phyloP scores from a whole-genome alignment of 2,329 filamentous ascomycete genomes.

The Ophiocordyceps camponoti-saundersi region DNA sequence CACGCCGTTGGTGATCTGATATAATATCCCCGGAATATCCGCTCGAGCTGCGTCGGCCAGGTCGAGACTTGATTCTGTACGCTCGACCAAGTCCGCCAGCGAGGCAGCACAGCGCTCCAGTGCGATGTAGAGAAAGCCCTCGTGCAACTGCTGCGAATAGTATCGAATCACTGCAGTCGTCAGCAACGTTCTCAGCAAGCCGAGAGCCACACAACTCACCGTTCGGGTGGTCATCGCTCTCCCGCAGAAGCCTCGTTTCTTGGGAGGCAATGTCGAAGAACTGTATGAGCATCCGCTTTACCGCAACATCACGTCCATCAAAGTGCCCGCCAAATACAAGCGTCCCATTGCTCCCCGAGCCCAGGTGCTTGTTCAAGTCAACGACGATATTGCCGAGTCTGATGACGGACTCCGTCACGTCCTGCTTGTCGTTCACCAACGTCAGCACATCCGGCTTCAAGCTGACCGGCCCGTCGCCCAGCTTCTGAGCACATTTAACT shows the following conservation, averaged over 20 bases:
- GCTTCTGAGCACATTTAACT: slow-evolving; percentile 39
- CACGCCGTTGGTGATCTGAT: slow-evolving; percentile 80
- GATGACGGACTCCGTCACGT: slow-evolving; percentile 41
- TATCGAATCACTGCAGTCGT: slow-evolving; percentile 67
- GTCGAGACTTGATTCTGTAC: slow-evolving; percentile 46
- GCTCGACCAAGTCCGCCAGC: slow-evolving; percentile 77
- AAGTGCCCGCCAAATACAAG: slow-evolving; percentile 91
- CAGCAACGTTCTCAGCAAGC: neutral
- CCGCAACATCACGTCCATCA: slow-evolving; percentile 80
- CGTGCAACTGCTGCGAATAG: slow-evolving; percentile 76
- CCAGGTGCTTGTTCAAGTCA: slow-evolving; percentile 44
- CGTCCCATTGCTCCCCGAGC: slow-evolving; percentile 88
- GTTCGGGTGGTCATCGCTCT: slow-evolving; percentile 91
- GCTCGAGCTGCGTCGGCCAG: slow-evolving; percentile 56
- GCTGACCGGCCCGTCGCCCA: slow-evolving; percentile 29
- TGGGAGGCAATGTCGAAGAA: slow-evolving; percentile 93
- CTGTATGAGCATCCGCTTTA: slow-evolving; percentile 91
- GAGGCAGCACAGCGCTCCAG: slow-evolving; percentile 89
- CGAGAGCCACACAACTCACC: slow-evolving; percentile 20
- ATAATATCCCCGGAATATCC: slow-evolving; percentile 64
- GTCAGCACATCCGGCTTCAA: slow-evolving; percentile 47
- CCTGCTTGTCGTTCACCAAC: slow-evolving; percentile 37
- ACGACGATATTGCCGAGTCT: slow-evolving; percentile 48
- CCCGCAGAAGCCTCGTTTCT: slow-evolving; percentile 75
- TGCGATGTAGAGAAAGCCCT: slow-evolving; percentile 89